phyloP scores from a whole-genome alignment of 2,329 filamentous ascomycete genomes.

The Diaporthe velutina region DNA sequence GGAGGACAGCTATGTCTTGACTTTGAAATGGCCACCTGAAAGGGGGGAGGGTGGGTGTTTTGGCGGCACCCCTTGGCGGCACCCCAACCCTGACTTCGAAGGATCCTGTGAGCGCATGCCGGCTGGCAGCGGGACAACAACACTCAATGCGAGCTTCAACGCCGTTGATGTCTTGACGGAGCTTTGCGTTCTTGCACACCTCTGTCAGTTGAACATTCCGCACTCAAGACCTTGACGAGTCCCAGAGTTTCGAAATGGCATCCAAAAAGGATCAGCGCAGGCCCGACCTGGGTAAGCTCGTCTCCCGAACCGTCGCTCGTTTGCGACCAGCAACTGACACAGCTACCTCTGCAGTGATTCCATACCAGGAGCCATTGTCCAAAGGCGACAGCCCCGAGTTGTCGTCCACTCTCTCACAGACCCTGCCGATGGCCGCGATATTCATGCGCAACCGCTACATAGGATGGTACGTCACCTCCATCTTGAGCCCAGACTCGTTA shows the following conservation, averaged over 20 bases:
- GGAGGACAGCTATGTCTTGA: background rate
- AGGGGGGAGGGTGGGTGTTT: background rate
- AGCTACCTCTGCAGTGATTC: slow-evolving; percentile 74
- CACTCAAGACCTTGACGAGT: background rate
- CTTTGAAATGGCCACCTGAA: too few species aligned
- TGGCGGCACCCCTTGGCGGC: too few species aligned
- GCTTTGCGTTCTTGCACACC: background rate
- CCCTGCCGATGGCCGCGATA: slow-evolving; percentile 95
- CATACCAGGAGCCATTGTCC: slow-evolving; percentile 82
- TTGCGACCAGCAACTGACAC: slow-evolving; percentile 26
- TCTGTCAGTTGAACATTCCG: background rate
- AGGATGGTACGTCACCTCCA: slow-evolving; percentile 65
- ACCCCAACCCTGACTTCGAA: slow-evolving; percentile 3
- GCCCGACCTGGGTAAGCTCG: slow-evolving; percentile 57
- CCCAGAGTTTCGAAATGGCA: slow-evolving; percentile 49
- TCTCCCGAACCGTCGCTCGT: background rate
- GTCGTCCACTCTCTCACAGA: slow-evolving; percentile 78
- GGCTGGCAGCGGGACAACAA: slow-evolving; percentile 21
- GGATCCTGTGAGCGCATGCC: background rate
- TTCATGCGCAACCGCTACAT: slow-evolving; percentile 90
- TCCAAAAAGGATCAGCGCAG: slow-evolving; percentile 57
- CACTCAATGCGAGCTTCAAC: background rate
- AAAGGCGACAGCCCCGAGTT: slow-evolving; percentile 77
- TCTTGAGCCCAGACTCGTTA: background rate
- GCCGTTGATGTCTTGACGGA: background rate